These are phyloP conservation scores for Colletotrichum orchidophilum DNA, from an alignment of 2,329 filamentous ascomycete genomes.

Conservation along the genomic window DNA sequence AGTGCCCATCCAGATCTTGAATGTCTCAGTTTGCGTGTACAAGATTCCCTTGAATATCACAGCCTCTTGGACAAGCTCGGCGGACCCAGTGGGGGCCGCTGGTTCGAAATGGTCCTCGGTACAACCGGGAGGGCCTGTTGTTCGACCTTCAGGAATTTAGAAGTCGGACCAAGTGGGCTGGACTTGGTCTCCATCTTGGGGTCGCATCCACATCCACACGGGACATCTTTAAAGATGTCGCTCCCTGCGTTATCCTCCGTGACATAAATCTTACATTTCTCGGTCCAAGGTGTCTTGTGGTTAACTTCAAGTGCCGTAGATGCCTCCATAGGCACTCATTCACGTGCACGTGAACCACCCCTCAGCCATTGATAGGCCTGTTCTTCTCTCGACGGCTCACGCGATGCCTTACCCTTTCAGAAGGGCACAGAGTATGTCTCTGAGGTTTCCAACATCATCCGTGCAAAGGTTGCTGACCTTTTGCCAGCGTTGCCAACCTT, in stretches of 20 bases:
- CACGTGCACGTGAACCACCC: not conserved
- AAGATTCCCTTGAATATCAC: not conserved
- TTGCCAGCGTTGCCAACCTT: not conserved
- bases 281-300: not conserved
- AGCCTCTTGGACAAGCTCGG: not conserved
- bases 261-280: not conserved
- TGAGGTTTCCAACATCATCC: not conserved
- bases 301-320: not conserved
- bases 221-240: slow-evolving; percentile 9
- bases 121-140: slow-evolving; percentile 1
- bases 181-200: slow-evolving; percentile 3
- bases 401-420: slow-evolving; percentile 3
- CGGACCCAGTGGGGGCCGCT: not conserved
- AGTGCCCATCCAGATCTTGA: not conserved
- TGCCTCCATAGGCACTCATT: not conserved
- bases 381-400: not conserved
- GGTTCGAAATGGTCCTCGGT: not conserved
- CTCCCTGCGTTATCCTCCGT: not conserved
- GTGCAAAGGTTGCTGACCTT: not conserved
- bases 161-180: not conserved
- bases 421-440: not conserved
- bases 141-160: slow-evolving; percentile 1
- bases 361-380: not conserved
- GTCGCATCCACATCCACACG: slow-evolving; percentile 5
- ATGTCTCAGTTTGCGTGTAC: slow-evolving; percentile 23